A percentile compares a stretch with the other conserved stretches of the same genome.
Conservation (phyloP, 129 eudicot genomes). For the Daucus carota region DH1_v3.0 NC_030381.2:39828501-39829000, state of each 20-base stretch:
- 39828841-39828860: background rate
- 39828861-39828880: slow-evolving; percentile 19
- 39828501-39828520: slow-evolving; percentile 17
- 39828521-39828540: slow-evolving; percentile 8
- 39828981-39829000: background rate
- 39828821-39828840: background rate
- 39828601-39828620: slow-evolving; percentile 14
- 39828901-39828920: slow-evolving; percentile 32
- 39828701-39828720: slow-evolving; percentile 21
- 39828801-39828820: slow-evolving; percentile 11
- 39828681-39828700: slow-evolving; percentile 24
- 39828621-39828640: slow-evolving; percentile 18
- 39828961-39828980: background rate
- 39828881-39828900: slow-evolving; percentile 21
- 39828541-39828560: slow-evolving; percentile 12
- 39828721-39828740: slow-evolving; percentile 20
- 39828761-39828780: slow-evolving; percentile 14
- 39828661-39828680: slow-evolving; percentile 18
- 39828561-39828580: slow-evolving; percentile 31
- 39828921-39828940: slow-evolving; percentile 23
- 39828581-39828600: slow-evolving; percentile 18
- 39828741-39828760: slow-evolving; percentile 23
- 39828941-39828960: slow-evolving; percentile 3
- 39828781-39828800: slow-evolving; percentile 25
- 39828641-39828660: slow-evolving; percentile 30